These are phyloP conservation scores for Sarocladium strictum DNA, from an alignment of 2,329 filamentous ascomycete species.

Conservation along the genomic window DNA sequence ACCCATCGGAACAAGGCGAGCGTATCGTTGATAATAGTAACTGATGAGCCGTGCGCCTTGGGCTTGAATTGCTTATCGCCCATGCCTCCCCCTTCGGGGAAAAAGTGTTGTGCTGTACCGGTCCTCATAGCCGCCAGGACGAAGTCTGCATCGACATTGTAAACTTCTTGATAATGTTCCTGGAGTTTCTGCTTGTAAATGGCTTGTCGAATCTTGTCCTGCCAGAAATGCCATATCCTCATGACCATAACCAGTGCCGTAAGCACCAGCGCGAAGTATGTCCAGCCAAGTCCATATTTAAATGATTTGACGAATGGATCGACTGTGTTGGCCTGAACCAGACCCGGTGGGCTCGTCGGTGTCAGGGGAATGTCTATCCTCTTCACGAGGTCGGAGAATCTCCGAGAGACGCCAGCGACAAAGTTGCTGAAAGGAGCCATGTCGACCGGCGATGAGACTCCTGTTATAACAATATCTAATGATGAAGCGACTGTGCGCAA, in stretches of 20 bases:
- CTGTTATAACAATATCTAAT: background rate
- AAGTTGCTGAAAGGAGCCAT: conserved; percentile 36
- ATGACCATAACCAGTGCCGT: conserved; percentile 61
- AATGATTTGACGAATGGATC: conserved; percentile 79
- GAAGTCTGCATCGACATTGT: conserved; percentile 44
- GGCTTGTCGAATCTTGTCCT: conserved; percentile 86
- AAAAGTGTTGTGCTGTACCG: conserved; percentile 68
- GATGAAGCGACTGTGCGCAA: background rate
- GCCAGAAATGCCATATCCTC: conserved; percentile 82
- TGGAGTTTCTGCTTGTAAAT: conserved; percentile 79
- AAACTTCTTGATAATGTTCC: conserved; percentile 52
- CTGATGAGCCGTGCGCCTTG: conserved; percentile 70
- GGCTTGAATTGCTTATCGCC: conserved; percentile 51
- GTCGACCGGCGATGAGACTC: conserved; percentile 17
- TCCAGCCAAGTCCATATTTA: conserved; percentile 83
- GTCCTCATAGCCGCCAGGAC: conserved; percentile 40
- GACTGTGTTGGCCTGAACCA: conserved; percentile 55
- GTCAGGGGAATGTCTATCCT: conserved; percentile 57
- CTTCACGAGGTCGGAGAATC: conserved; percentile 37
- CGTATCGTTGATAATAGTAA: conserved; percentile 68
- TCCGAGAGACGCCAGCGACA: conserved; percentile 26
- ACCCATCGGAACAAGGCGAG: conserved; percentile 82
- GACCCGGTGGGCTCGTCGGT: conserved; percentile 52
- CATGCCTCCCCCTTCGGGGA: conserved; percentile 52
- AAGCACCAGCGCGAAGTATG: conserved; percentile 76